These are phyloP conservation scores for Nigrograna mackinnonii DNA, from an alignment of 2,329 filamentous ascomycete genomes.

Conservation along the genomic window DNA sequence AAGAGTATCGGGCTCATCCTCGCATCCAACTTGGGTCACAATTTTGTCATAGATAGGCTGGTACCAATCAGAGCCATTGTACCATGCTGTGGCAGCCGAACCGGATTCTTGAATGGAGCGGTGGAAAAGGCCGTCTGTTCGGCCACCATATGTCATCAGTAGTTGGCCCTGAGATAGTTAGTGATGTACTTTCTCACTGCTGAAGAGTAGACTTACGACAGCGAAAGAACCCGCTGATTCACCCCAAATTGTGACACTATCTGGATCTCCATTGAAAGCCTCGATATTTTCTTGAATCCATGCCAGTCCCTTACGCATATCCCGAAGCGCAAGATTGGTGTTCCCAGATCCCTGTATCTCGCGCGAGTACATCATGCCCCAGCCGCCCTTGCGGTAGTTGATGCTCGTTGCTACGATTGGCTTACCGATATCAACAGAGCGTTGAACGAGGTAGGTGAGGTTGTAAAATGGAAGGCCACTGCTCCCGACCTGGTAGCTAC, in stretches of 20 bases:
- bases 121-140: slow-evolving; percentile 39
- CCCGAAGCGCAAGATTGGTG: slow-evolving; percentile 34
- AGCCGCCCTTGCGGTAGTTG: slow-evolving; percentile 61
- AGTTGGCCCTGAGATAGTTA: slow-evolving; percentile 28
- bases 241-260: slow-evolving; percentile 51
- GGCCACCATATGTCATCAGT: slow-evolving; percentile 36
- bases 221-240: slow-evolving; percentile 49
- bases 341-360: slow-evolving; percentile 52
- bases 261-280: slow-evolving; percentile 45
- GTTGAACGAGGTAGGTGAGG: slow-evolving; percentile 61
- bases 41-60: slow-evolving; percentile 50
- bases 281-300: slow-evolving; percentile 50
- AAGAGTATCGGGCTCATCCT: slow-evolving; percentile 44
- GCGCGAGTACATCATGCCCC: slow-evolving; percentile 68
- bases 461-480: slow-evolving; percentile 60
- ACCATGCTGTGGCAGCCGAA: slow-evolving; percentile 42
- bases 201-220: slow-evolving; percentile 13
- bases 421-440: slow-evolving; percentile 41
- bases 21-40: slow-evolving; percentile 60
- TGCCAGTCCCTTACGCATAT: slow-evolving; percentile 51
- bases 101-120: slow-evolving; percentile 42
- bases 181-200: not conserved
- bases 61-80: slow-evolving; percentile 47
- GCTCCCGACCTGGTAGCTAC: slow-evolving; percentile 48
- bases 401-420: slow-evolving; percentile 40